Conservation (phyloP, 305 asterid species). For the Lippia alba region DNA sequence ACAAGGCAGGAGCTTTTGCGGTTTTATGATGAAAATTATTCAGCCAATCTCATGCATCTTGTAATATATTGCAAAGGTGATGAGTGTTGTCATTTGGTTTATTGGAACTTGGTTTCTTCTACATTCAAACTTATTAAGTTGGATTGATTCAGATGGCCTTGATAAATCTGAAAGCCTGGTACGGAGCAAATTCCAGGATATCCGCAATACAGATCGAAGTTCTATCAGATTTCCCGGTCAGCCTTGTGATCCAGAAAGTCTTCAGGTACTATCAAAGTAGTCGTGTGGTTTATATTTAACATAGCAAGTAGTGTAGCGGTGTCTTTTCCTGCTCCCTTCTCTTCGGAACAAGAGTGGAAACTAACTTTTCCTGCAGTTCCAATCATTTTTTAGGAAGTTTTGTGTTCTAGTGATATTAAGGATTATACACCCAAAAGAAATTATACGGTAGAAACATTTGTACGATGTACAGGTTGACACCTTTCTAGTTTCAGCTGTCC, state of each 20-base stretch:
- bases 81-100: constrained; percentile 32
- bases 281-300: constrained; percentile 14
- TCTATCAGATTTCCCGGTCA: constrained; percentile 71
- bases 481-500: neutral
- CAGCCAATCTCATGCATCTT: constrained; percentile 96
- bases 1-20: constrained; percentile 84
- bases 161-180: constrained; percentile 79
- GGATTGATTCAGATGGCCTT: constrained; percentile 67
- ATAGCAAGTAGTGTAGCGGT: neutral
- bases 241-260: constrained; percentile 81
- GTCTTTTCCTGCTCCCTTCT: too few species aligned
- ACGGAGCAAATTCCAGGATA: constrained; percentile 80
- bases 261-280: constrained; percentile 63
- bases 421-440: neutral
- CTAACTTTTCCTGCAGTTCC: neutral
- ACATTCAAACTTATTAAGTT: constrained; percentile 34
- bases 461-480: neutral
- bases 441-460: neutral
- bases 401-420: constrained; percentile 1
- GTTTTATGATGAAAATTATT: constrained; percentile 82
- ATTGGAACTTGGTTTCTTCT: constrained; percentile 28
- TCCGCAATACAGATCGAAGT: constrained; percentile 62
- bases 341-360: too few species aligned
- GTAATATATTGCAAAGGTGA: constrained; percentile 89
- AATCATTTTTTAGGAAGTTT: constrained; percentile 19